These are phyloP conservation scores for Nicotiana knightiana DNA, from an alignment of 257 asterid genomes.

Conservation along the genomic window DNA sequence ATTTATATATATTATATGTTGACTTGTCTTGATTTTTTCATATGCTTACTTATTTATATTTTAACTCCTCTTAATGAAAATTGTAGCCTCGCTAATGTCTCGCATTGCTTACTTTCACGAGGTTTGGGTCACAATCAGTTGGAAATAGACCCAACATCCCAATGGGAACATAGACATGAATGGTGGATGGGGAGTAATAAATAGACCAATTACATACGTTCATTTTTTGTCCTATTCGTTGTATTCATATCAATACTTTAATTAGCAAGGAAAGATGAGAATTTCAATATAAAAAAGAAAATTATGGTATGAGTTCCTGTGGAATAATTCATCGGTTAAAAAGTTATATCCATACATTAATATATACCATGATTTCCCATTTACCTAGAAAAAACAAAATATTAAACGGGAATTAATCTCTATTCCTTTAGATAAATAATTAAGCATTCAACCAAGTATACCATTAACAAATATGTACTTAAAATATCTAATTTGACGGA, in stretches of 20 bases:
- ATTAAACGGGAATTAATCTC: too few species aligned
- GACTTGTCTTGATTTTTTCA: too few species aligned
- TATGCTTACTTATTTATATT: too few species aligned
- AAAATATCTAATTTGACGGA: too few species aligned
- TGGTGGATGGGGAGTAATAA: constrained; percentile 25
- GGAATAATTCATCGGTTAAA: not conserved
- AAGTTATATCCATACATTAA: not conserved
- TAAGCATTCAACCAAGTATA: too few species aligned
- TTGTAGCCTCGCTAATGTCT: too few species aligned
- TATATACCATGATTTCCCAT: not conserved
- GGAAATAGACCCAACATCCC: constrained; percentile 21
- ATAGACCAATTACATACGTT: not conserved
- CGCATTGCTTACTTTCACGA: not conserved
- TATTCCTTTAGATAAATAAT: too few species aligned
- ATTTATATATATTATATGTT: too few species aligned
- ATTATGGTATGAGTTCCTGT: not conserved
- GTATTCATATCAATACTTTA: not conserved
- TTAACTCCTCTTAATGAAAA: too few species aligned
- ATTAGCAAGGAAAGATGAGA: too few species aligned
- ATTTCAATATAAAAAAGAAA: not conserved
- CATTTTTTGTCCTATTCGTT: not conserved
- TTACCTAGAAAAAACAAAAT: too few species aligned
- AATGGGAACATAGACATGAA: constrained; percentile 15
- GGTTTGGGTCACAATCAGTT: constrained; percentile 15
- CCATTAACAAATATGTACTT: too few species aligned